These are phyloP conservation scores for Cubamyces sp. DNA, from an alignment of 768 basidiomycete species.

Conservation along the genomic window DNA sequence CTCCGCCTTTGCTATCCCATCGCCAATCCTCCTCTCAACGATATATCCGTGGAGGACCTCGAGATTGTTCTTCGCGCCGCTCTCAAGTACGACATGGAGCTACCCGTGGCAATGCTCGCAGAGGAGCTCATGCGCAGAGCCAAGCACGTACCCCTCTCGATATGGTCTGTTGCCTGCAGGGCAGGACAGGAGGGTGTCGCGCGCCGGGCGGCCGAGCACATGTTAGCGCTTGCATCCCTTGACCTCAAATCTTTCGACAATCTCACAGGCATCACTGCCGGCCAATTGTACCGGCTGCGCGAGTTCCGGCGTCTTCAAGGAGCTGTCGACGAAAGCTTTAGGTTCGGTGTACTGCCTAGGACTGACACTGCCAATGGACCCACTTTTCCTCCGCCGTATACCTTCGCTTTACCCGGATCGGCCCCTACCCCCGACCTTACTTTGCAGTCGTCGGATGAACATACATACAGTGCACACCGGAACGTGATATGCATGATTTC, in stretches of 20 bases:
- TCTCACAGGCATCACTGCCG: constrained; percentile 10
- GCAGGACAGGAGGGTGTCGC: constrained; percentile 35
- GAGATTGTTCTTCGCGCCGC: constrained; percentile 10
- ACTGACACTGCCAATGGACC: no score
- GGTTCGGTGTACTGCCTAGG: no score
- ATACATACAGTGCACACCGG: no score
- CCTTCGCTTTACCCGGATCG: no score
- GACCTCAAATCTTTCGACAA: neutral
- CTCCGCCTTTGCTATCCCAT: constrained; percentile 18
- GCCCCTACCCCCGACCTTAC: no score
- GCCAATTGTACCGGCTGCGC: constrained; percentile 13
- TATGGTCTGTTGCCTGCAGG: constrained; percentile 39
- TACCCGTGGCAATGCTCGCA: neutral
- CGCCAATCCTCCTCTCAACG: constrained; percentile 1
- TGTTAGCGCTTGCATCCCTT: neutral
- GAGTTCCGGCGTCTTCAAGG: neutral
- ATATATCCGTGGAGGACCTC: neutral
- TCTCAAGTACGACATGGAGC: constrained; percentile 15
- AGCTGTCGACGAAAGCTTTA: no score
- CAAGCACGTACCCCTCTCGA: constrained; percentile 22
- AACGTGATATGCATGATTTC: no score
- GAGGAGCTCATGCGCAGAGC: neutral
- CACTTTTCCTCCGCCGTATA: no score
- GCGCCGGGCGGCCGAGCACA: neutral
- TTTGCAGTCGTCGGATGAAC: no score